Conservation (phyloP, 495 filamentous ascomycete genomes). For the Tuber borchii region DNA sequence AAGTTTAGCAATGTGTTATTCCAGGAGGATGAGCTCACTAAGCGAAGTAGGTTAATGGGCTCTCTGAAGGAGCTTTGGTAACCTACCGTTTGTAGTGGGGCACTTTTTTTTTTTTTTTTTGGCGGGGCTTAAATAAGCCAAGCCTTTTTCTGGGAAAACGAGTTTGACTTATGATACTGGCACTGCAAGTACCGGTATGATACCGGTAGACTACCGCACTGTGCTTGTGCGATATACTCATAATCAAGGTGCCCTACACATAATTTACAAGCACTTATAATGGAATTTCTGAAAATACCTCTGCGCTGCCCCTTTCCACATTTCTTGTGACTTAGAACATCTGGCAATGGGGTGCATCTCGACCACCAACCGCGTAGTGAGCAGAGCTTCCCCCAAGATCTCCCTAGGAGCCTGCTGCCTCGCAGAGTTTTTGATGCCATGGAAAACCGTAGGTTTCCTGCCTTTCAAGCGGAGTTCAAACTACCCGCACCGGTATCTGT, state of each 20-base stretch:
- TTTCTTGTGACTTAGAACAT: neutral
- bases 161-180: neutral
- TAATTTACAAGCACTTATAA: too few relatives aligned
- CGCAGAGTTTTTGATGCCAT: neutral
- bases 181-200: too few relatives aligned
- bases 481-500: too few relatives aligned
- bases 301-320: too few relatives aligned
- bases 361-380: neutral
- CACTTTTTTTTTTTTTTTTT: neutral
- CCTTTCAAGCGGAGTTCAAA: neutral
- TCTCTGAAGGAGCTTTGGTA: slow-evolving; percentile 1
- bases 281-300: too few relatives aligned
- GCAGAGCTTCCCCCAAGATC: neutral
- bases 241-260: too few relatives aligned
- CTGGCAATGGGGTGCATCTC: neutral
- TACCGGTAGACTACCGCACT: too few relatives aligned
- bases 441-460: neutral
- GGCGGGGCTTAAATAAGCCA: neutral
- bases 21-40: neutral
- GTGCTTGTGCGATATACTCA: too few relatives aligned
- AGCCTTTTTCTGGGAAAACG: neutral
- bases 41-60: neutral
- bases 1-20: neutral
- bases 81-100: neutral
- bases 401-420: neutral